phyloP scores from a whole-genome alignment of 2,329 filamentous ascomycete genomes.

The Calonectria hawksworthii region DNA sequence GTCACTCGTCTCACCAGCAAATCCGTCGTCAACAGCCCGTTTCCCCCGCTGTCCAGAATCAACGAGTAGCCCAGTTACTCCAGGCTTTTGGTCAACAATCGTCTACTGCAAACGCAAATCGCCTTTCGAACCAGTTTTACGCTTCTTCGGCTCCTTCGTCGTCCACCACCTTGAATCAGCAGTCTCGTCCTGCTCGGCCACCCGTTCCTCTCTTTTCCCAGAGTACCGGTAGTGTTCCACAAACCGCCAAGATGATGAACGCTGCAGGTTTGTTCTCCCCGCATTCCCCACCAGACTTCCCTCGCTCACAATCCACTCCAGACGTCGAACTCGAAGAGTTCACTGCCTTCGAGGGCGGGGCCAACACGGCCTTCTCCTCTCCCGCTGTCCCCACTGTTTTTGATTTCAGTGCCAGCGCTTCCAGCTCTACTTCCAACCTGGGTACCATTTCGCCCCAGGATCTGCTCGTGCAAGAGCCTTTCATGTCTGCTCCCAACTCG shows the following conservation, averaged over 20 bases:
- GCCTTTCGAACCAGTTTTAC: constrained; percentile 75
- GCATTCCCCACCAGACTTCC: neutral
- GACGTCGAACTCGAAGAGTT: constrained; percentile 73
- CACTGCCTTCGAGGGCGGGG: constrained; percentile 67
- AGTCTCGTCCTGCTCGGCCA: constrained; percentile 68
- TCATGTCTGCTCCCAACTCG: constrained; percentile 85
- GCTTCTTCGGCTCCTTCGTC: constrained; percentile 76
- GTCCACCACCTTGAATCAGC: constrained; percentile 69
- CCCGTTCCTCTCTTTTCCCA: constrained; percentile 81
- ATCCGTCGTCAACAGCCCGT: constrained; percentile 59
- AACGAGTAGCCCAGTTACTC: constrained; percentile 71
- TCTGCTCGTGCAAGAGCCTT: constrained; percentile 77
- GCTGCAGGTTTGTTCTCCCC: constrained; percentile 53
- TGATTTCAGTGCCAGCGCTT: constrained; percentile 63
- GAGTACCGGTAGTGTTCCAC: constrained; percentile 66
- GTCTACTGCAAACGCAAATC: constrained; percentile 68
- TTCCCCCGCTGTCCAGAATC: constrained; percentile 64
- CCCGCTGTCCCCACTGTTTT: constrained; percentile 65
- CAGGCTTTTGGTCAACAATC: constrained; percentile 70
- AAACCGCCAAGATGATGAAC: constrained; percentile 61
- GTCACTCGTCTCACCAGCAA: constrained; percentile 61
- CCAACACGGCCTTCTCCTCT: constrained; percentile 66
- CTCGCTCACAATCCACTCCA: constrained; percentile 55
- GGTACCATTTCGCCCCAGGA: constrained; percentile 89
- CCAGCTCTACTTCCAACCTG: constrained; percentile 67